A percentile compares a stretch with the other conserved stretches of the same genome.
Conservation (phyloP, 768 basidiomycete genomes). For the Amanita pallidorosea region DNA sequence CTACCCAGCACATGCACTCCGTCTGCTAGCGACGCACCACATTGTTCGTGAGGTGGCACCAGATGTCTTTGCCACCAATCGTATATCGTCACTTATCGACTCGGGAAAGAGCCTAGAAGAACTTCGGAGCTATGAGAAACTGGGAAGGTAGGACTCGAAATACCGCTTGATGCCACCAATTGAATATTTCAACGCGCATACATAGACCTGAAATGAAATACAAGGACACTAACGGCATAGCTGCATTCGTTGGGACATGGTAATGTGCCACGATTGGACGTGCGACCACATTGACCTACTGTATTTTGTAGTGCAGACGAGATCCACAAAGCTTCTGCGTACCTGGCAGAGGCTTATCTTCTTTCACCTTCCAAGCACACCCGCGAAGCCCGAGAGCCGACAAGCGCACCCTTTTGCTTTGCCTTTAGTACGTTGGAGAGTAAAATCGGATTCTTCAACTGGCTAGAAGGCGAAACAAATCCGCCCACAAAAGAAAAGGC, state of each 20-base stretch:
- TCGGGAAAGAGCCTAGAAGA: constrained; percentile 47
- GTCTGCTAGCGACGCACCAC: constrained; percentile 72
- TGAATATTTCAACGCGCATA: not conserved
- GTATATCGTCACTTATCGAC: constrained; percentile 59
- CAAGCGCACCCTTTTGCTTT: constrained; percentile 58
- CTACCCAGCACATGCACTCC: constrained; percentile 53
- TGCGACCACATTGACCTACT: not conserved
- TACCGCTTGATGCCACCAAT: not conserved
- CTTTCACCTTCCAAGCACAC: constrained; percentile 23
- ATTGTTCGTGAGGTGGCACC: constrained; percentile 60
- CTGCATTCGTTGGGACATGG: constrained; percentile 66
- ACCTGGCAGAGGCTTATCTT: constrained; percentile 59
- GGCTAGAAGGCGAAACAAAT: constrained; percentile 51
- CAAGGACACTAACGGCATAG: constrained; percentile 48
- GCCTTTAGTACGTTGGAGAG: constrained; percentile 41
- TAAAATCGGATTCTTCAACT: constrained; percentile 49
- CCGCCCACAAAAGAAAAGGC: not conserved
- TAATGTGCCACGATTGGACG: constrained; percentile 18
- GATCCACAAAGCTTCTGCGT: constrained; percentile 65
- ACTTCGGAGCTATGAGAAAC: constrained; percentile 24
- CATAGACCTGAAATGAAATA: constrained; percentile 56
- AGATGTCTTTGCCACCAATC: constrained; percentile 63
- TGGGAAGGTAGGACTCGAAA: constrained; percentile 27
- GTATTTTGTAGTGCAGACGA: constrained; percentile 52
- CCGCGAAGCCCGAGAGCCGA: constrained; percentile 30